Conservation (phyloP, 2,329 filamentous ascomycete genomes). For the Diaporthe ilicicola region DNA sequence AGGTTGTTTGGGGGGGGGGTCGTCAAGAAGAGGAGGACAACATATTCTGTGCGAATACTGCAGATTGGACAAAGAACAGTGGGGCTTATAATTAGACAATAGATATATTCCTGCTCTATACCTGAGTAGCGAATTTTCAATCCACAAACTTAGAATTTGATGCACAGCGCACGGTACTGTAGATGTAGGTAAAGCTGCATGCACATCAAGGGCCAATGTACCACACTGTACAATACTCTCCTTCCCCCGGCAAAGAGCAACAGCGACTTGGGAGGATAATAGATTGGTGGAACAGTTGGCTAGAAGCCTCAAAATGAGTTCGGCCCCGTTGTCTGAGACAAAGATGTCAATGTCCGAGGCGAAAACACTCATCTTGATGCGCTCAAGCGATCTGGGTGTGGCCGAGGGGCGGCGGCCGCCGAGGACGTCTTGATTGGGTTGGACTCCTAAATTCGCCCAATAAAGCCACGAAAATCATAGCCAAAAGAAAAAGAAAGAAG, state of each 20-base stretch:
- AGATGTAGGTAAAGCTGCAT: background rate
- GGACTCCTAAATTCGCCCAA: background rate
- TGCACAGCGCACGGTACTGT: background rate
- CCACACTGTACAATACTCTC: background rate
- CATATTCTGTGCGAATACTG: too few species aligned
- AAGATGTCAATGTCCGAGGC: background rate
- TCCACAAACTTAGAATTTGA: background rate
- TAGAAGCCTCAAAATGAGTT: background rate
- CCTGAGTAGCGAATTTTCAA: background rate
- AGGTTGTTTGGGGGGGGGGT: too few species aligned
- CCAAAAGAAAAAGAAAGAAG: background rate
- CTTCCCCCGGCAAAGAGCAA: background rate
- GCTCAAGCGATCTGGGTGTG: background rate
- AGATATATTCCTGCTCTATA: background rate
- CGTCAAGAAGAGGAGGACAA: too few species aligned
- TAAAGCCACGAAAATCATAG: background rate
- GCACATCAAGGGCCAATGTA: background rate
- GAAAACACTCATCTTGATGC: background rate
- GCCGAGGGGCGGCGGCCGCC: background rate
- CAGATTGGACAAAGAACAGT: too few species aligned
- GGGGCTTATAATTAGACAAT: too few species aligned
- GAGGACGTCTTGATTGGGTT: background rate
- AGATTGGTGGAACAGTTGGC: constrained; percentile 17
- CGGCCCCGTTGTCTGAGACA: constrained; percentile 20
- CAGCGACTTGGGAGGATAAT: background rate